A percentile compares a stretch with the other conserved stretches of the same genome.
Conservation (phyloP, 441 rosid genomes). For the Iberis amara region DNA sequence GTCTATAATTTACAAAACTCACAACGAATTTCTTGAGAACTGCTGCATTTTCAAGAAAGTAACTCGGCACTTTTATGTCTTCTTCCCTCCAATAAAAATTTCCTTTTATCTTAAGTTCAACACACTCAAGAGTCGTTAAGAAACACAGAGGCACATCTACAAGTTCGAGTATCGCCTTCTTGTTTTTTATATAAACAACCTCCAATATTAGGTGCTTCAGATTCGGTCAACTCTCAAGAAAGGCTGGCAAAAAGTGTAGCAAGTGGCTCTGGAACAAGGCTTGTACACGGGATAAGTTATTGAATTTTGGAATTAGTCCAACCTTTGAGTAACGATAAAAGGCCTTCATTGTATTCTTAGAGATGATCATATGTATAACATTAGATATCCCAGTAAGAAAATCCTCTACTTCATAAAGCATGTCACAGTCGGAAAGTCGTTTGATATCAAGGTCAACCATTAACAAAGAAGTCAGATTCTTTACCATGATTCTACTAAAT, state of each 20-base stretch:
- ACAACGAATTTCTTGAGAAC: slow-evolving; percentile 13
- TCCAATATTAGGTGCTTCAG: neutral
- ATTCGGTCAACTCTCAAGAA: neutral
- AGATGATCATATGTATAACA: too few relatives aligned
- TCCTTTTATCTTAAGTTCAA: neutral
- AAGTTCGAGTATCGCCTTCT: neutral
- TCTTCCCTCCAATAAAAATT: neutral
- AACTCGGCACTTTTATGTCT: slow-evolving; percentile 6
- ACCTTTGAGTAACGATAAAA: neutral
- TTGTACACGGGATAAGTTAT: neutral
- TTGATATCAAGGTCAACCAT: too few relatives aligned
- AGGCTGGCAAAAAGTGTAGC: neutral
- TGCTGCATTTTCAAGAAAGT: slow-evolving; percentile 16
- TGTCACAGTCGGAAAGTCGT: too few relatives aligned
- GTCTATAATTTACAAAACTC: neutral
- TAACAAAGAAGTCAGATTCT: too few relatives aligned
- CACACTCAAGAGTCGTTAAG: neutral
- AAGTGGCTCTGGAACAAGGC: neutral
- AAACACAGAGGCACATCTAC: neutral
- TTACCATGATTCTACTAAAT: too few relatives aligned
- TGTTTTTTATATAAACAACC: neutral
- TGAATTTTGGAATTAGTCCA: neutral
- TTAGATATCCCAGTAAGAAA: too few relatives aligned
- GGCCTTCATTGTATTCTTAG: neutral
- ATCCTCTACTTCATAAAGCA: too few relatives aligned